phyloP scores from a whole-genome alignment of 768 basidiomycete genomes.

The Tricholoma furcatifolium region DNA sequence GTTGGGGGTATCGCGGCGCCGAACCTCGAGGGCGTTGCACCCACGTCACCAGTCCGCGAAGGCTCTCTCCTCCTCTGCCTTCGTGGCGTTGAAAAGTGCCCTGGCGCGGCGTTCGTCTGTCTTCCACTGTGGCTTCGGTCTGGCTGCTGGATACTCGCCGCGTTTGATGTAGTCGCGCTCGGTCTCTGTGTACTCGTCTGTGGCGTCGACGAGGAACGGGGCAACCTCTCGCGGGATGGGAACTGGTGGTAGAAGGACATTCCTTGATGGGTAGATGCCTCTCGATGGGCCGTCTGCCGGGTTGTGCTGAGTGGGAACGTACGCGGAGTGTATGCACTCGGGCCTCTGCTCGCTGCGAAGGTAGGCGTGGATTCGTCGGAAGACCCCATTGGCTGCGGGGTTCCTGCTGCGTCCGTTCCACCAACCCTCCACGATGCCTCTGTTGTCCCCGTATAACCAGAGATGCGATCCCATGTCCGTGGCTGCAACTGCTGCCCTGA shows the following conservation, averaged over 20 bases:
- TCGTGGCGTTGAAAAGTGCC: neutral
- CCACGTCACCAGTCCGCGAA: neutral
- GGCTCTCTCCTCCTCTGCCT: neutral
- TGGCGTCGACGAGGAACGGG: neutral
- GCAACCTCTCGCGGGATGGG: no score
- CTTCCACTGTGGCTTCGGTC: neutral
- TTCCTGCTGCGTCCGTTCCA: constrained; percentile 28
- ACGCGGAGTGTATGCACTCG: constrained; percentile 24
- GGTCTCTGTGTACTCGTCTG: neutral
- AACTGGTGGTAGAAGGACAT: constrained; percentile 2
- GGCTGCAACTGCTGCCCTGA: constrained; percentile 1
- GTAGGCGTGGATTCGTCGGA: constrained; percentile 25
- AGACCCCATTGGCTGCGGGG: constrained; percentile 22
- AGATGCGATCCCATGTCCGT: constrained; percentile 1
- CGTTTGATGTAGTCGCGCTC: neutral
- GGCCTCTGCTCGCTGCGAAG: neutral
- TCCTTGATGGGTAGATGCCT: neutral
- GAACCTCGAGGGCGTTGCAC: neutral
- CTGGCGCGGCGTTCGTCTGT: no score
- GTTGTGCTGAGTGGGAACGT: constrained; percentile 34
- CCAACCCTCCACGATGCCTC: constrained; percentile 37
- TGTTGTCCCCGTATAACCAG: constrained; percentile 27
- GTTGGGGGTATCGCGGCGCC: neutral
- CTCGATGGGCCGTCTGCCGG: constrained; percentile 13
- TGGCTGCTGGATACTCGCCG: neutral